phyloP scores from a whole-genome alignment of 1,284 basidiomycete species.

The Tilletia horrida region DNA sequence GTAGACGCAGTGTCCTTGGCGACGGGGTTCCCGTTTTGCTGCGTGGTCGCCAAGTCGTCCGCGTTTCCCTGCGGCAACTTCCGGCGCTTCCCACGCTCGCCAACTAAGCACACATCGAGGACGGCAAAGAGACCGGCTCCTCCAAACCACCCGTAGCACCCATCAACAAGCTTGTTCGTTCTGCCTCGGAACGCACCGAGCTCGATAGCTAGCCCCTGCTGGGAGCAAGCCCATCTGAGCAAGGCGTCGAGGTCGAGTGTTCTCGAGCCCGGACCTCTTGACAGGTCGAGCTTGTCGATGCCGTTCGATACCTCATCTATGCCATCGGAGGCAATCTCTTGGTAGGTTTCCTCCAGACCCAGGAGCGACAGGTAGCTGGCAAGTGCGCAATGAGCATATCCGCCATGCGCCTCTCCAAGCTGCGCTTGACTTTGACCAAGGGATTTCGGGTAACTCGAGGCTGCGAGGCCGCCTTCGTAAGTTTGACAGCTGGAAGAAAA shows the following conservation, averaged over 20 bases:
- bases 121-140: slow-evolving; percentile 85
- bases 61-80: slow-evolving; percentile 18
- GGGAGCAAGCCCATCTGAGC: slow-evolving; percentile 76
- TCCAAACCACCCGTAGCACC: slow-evolving; percentile 95
- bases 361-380: slow-evolving; percentile 77
- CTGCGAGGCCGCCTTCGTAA: slow-evolving; percentile 93
- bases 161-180: slow-evolving; percentile 96
- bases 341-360: slow-evolving; percentile 56
- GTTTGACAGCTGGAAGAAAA: slow-evolving; percentile 75
- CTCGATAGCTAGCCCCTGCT: slow-evolving; percentile 81
- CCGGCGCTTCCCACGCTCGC: slow-evolving; percentile 44
- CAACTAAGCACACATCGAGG: slow-evolving; percentile 66
- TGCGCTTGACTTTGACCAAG: slow-evolving; percentile 59
- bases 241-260: slow-evolving; percentile 65
- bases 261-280: too few relatives aligned
- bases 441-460: slow-evolving; percentile 67
- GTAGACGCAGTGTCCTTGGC: background rate
- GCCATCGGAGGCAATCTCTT: background rate
- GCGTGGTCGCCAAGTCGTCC: background rate
- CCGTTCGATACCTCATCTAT: background rate
- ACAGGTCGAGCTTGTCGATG: too few relatives aligned
- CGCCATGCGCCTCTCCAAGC: slow-evolving; percentile 92
- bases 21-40: background rate
- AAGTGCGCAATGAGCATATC: slow-evolving; percentile 89
- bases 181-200: slow-evolving; percentile 88